Evolutionary conservation across 1,284 basidiomycete genomes (phyloP), one percentile per base, ranked within the genome.

Genomic region (Sutorius eximius): DNA sequence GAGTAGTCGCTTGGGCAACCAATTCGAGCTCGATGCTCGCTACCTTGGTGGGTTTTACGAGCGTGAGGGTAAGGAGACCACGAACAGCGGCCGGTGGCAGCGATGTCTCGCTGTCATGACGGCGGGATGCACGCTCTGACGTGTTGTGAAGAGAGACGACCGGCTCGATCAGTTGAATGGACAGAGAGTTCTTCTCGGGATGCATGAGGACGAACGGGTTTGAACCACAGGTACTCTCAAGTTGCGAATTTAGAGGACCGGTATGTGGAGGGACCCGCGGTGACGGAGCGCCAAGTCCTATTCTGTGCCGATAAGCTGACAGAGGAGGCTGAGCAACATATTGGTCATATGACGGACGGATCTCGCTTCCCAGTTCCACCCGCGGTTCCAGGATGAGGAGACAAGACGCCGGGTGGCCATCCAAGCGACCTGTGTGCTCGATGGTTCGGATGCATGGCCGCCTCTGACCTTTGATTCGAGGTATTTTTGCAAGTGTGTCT

Each of bases 21-120:
- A 98, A 76, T 61, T 86, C 85, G 44, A 97, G 77, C 52, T 86
- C 82, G 55, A 99, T 95, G 63, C 87, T 91, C 36, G 89, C 88
- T 64, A 99, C 88, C 69, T 89, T 86, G 38, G 87, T 94, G 0
- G 95, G 85, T 68, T 95, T 96, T 45, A 78, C 77, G 30, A 98
- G 78, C 12, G 85, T 83, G 43, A 99, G 77, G 1, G 86, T 88
- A 55, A 98, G 79, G 12, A 98, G 76, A n/a, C 95, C 96, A 38
- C 96, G 82, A 32, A 99, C 78, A 71, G 95, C 80, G 8, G 93
- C 87, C 2, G 91, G 87, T 6, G 83, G 81, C 1, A 79, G 75
- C 60, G 34, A 36, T 36, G 80, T 79, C 20, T 77, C 68, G n/a
- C 68, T 69, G 10, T 73, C 68, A 15, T 71, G 67, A 38, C 80